These are phyloP conservation scores for Pelargonium cotyledonis DNA, from an alignment of 441 rosid genomes.

Conservation along the genomic window DNA sequence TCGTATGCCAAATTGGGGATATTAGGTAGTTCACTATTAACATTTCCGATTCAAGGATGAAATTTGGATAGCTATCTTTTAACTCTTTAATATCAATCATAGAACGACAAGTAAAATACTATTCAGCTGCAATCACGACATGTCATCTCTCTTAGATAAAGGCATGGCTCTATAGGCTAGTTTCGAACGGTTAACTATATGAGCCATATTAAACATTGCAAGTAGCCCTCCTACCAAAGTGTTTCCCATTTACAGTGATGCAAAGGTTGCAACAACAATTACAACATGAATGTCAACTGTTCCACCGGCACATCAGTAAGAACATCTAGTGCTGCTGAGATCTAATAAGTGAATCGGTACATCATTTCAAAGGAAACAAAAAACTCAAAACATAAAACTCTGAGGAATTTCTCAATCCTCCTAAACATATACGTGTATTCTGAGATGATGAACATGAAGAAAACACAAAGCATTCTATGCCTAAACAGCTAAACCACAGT, in stretches of 20 bases:
- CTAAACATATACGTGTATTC: neutral
- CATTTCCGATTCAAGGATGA: slow-evolving; percentile 57
- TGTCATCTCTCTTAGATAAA: neutral
- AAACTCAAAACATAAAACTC: neutral
- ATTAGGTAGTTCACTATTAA: slow-evolving; percentile 57
- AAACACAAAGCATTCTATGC: too few relatives aligned
- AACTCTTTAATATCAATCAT: slow-evolving; percentile 88
- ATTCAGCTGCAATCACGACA: slow-evolving; percentile 59
- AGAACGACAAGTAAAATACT: slow-evolving; percentile 83
- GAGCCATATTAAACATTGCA: slow-evolving; percentile 95
- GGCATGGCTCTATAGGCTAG: neutral
- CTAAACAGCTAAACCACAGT: too few relatives aligned
- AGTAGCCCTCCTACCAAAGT: slow-evolving; percentile 92
- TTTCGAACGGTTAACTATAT: slow-evolving; percentile 50
- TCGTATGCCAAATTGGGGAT: slow-evolving; percentile 57
- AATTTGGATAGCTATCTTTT: slow-evolving; percentile 85
- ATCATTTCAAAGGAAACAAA: neutral
- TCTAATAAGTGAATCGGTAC: slow-evolving; percentile 28
- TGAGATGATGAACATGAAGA: too few relatives aligned
- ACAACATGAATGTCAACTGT: slow-evolving; percentile 86
- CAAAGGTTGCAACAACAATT: slow-evolving; percentile 89
- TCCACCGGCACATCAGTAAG: slow-evolving; percentile 76
- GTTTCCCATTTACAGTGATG: slow-evolving; percentile 87
- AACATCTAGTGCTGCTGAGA: slow-evolving; percentile 86
- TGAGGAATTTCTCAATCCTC: neutral